These are phyloP conservation scores for Microdochium trichocladiopsis DNA, from an alignment of 2,329 filamentous ascomycete genomes.

Conservation along the genomic window DNA sequence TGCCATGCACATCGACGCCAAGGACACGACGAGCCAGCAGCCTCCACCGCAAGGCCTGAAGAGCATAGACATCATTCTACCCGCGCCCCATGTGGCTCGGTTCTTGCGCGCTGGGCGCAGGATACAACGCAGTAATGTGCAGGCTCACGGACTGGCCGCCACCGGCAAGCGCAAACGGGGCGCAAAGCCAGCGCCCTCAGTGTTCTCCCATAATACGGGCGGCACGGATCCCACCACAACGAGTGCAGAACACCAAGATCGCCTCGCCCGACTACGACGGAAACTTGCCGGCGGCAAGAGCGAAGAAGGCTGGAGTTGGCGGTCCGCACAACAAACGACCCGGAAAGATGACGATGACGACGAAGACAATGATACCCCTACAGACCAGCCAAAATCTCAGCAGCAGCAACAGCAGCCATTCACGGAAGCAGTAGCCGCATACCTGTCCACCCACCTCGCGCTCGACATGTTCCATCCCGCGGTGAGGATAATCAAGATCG, in stretches of 20 bases:
- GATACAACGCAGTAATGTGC: slow-evolving; percentile 1
- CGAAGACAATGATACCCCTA: neutral
- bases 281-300: slow-evolving; percentile 36
- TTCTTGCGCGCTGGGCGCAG: slow-evolving; percentile 35
- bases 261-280: slow-evolving; percentile 27
- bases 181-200: neutral
- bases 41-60: slow-evolving; percentile 23
- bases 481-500: slow-evolving; percentile 45
- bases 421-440: slow-evolving; percentile 39
- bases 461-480: slow-evolving; percentile 48
- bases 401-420: slow-evolving; percentile 31
- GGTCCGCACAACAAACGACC: slow-evolving; percentile 5
- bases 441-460: slow-evolving; percentile 44
- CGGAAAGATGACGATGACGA: neutral
- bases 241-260: slow-evolving; percentile 18
- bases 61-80: slow-evolving; percentile 44
- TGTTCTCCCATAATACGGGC: neutral
- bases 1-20: slow-evolving; percentile 4
- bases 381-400: neutral
- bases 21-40: neutral
- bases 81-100: slow-evolving; percentile 35
- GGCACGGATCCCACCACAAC: slow-evolving; percentile 8
- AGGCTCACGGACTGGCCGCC: slow-evolving; percentile 2
- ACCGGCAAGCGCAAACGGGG: slow-evolving; percentile 6
- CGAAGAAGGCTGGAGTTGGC: slow-evolving; percentile 49